A percentile compares a stretch with the other conserved stretches of the same genome.
These are phyloP conservation scores for Cutaneotrichosporon sp. DNA, from an alignment of 1,284 basidiomycete species.

Conservation along the genomic window DNA sequence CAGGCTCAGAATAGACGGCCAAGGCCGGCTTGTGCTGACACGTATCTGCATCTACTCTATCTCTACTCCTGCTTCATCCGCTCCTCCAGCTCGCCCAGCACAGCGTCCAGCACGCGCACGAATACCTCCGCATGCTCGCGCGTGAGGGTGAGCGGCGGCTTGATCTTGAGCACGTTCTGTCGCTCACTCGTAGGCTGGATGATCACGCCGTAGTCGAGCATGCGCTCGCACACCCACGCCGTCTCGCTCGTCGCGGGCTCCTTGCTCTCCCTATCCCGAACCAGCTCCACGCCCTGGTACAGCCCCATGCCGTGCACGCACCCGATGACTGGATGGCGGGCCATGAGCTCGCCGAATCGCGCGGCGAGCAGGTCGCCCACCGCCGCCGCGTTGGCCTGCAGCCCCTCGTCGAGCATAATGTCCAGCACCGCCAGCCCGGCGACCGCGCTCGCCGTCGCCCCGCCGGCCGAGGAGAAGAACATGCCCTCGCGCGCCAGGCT, in stretches of 20 bases:
- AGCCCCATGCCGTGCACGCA: conserved; percentile 17
- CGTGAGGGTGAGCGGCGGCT: conserved; percentile 22
- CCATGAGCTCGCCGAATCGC: not conserved
- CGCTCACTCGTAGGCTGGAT: conserved; percentile 20
- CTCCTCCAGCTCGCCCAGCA: conserved; percentile 14
- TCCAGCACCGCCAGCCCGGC: conserved; percentile 19
- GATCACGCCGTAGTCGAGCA: conserved; percentile 19
- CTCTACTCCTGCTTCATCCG: not conserved
- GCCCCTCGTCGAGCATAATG: conserved; percentile 14
- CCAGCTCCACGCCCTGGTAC: conserved; percentile 24
- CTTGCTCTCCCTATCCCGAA: not conserved
- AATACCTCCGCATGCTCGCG: conserved; percentile 14
- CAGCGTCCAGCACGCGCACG: conserved; percentile 10
- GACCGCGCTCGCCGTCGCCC: conserved; percentile 25
- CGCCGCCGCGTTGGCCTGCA: conserved; percentile 12
- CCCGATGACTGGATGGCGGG: conserved; percentile 5
- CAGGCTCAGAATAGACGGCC: too few relatives aligned
- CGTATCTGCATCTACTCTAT: too few relatives aligned
- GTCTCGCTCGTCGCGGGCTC: conserved; percentile 13
- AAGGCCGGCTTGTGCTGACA: too few relatives aligned
- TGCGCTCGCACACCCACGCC: conserved; percentile 22
- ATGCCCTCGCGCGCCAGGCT: conserved; percentile 17
- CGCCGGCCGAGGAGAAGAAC: conserved; percentile 30
- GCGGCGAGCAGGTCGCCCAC: conserved; percentile 11
- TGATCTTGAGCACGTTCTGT: conserved; percentile 25